Evolutionary conservation across 345 rosid species (phyloP).

Genomic region (Populus euphratica): DNA sequence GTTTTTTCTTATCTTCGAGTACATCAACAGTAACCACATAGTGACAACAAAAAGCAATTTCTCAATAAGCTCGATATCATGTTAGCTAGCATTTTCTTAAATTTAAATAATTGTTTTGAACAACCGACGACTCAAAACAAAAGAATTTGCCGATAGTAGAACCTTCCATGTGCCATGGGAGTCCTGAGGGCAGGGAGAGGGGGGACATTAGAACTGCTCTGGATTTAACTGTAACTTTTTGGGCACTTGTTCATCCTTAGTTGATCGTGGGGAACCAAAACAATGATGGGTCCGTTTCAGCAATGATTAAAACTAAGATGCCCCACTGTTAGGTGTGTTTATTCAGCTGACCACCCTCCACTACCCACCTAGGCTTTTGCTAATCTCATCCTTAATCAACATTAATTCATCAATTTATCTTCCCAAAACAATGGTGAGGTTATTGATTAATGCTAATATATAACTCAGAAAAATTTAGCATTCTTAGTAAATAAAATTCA

Average conservation of each 20-base stretch:
- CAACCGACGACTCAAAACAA: too few relatives aligned
- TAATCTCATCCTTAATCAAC: constrained; percentile 2
- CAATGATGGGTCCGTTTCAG: constrained; percentile 41
- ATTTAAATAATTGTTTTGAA: not conserved
- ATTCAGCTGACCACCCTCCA: constrained; percentile 22
- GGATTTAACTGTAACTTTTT: constrained; percentile 2
- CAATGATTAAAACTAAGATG: constrained; percentile 29
- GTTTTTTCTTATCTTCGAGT: too few relatives aligned
- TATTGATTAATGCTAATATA: not conserved
- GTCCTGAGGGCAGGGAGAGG: not conserved
- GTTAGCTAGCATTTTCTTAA: not conserved
- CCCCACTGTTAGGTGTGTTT: constrained; percentile 32
- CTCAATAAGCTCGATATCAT: not conserved
- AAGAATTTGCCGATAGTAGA: not conserved
- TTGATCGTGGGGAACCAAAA: constrained; percentile 51
- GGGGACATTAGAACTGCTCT: not conserved
- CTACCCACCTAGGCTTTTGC: not conserved
- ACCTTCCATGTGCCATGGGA: not conserved
- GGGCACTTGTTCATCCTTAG: constrained; percentile 19
- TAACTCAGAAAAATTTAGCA: too few relatives aligned
- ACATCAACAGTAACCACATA: not conserved
- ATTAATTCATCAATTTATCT: not conserved
- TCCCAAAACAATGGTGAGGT: not conserved
- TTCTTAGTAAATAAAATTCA: too few relatives aligned
- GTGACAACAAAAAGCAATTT: not conserved